A percentile compares a stretch with the other conserved stretches of the same genome.
Conservation (phyloP, 164 flowering plant species). For the Amborella trichopoda region DNA sequence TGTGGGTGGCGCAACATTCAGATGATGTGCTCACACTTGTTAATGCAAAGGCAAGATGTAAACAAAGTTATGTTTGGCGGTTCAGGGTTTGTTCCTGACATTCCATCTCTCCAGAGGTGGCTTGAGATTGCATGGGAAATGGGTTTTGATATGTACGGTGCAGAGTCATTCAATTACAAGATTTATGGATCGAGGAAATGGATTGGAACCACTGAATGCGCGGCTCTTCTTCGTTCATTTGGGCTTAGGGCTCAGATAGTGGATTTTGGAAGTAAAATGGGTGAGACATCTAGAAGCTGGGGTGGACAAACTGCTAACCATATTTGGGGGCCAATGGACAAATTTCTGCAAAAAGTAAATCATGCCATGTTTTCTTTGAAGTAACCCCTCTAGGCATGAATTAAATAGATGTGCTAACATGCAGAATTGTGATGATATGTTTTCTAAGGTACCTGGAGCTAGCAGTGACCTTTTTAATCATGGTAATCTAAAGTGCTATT, state of each 20-base stretch:
- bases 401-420: constrained; percentile 3
- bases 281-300: constrained; percentile 18
- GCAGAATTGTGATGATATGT: constrained; percentile 2
- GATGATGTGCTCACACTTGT: constrained; percentile 72
- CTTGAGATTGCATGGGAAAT: constrained; percentile 87
- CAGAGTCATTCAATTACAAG: constrained; percentile 37
- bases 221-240: constrained; percentile 76
- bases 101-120: constrained; percentile 75
- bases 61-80: constrained; percentile 61
- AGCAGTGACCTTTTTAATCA: neutral
- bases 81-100: constrained; percentile 71
- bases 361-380: too few species aligned
- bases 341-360: constrained; percentile 23
- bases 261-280: constrained; percentile 51
- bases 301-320: constrained; percentile 11
- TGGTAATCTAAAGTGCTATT: neutral
- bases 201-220: constrained; percentile 95
- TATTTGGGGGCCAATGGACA: constrained; percentile 77
- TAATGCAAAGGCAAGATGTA: constrained; percentile 46
- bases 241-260: constrained; percentile 76
- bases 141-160: constrained; percentile 58
- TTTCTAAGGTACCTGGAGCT: neutral
- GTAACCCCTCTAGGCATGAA: constrained; percentile 7
- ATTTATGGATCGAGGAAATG: constrained; percentile 57
- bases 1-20: constrained; percentile 99